Base-by-base conservation (phyloP, 192 early-diverging fungal genomes). In the Linnemannia zychae region DNA sequence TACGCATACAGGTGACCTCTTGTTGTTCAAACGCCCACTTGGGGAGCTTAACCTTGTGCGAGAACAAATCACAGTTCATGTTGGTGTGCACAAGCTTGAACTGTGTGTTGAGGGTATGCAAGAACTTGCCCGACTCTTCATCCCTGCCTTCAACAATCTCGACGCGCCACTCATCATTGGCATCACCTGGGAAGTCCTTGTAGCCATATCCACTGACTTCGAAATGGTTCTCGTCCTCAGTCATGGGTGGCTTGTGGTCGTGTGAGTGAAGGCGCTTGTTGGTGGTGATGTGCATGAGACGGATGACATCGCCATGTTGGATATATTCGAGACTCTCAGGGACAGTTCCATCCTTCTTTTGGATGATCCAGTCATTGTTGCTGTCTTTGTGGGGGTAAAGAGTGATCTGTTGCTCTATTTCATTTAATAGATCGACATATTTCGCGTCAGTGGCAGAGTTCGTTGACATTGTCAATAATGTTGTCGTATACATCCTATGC, bases 1-100 rank as follows among this genome's bases (percentile, higher is more conserved):
- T 93, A 80, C 97, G 96, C 89, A 98, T 98, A 69, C 98, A 97
- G 37, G 96, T 97, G 47, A 98, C 94, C 76, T 99, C 97, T 74
- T 95, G 94, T 87, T 98, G 97, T 36, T 93, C 94, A 87, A 94
- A 97, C 31, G 92, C 98, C 97, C 97, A 99, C 65, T 95, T 93
- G 63, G 98, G 98, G 46, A 99, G 90, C 84, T 93, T 90, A 40
- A 92, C 91, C 78, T 90, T 89, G 87, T 95, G 93, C 13, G 96
- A 95, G 83, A 95, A 95, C 37, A 99, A 87, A 49, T 94, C 95
- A 72, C 97, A 97, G 50, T 93, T 90, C 87, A 93, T 92, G 66
- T 92, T 87, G 74, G 81, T 71, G 79, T 95, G 97, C 24, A 96
- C 88, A 60, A 99, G 80, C 24, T 92, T 91, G 87, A 99, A 94